Evolutionary conservation across 495 filamentous ascomycete species (phyloP).

Genomic region (Astrocystis sublimbata): DNA sequence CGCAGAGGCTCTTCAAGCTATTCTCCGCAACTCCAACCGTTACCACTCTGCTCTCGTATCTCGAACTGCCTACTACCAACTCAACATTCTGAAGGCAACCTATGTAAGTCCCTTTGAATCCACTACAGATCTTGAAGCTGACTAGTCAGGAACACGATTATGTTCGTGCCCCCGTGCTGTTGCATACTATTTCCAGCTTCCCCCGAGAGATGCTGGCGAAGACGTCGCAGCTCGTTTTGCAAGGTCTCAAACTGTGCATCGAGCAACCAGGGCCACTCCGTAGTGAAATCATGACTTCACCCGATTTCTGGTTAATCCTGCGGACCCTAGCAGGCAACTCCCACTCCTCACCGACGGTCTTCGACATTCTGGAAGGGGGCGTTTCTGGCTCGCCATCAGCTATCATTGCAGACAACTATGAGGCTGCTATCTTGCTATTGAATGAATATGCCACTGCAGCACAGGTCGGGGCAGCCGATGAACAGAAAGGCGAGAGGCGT

Average conservation of each 20-base stretch:
- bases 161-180: slow-evolving; percentile 84
- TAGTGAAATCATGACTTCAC: slow-evolving; percentile 91
- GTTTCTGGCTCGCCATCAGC: slow-evolving; percentile 65
- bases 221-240: slow-evolving; percentile 70
- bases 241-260: slow-evolving; percentile 78
- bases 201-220: slow-evolving; percentile 73
- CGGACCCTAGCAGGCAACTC: slow-evolving; percentile 66
- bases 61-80: slow-evolving; percentile 80
- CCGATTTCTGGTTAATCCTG: slow-evolving; percentile 95
- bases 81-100: slow-evolving; percentile 79
- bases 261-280: slow-evolving; percentile 72
- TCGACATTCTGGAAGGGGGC: slow-evolving; percentile 78
- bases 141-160: slow-evolving; percentile 75
- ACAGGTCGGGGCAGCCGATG: slow-evolving; percentile 73
- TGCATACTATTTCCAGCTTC: slow-evolving; percentile 89
- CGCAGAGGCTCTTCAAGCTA: slow-evolving; percentile 73
- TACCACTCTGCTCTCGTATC: slow-evolving; percentile 81
- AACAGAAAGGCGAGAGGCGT: slow-evolving; percentile 77
- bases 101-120: slow-evolving; percentile 64
- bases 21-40: slow-evolving; percentile 75
- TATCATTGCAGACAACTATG: slow-evolving; percentile 94
- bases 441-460: slow-evolving; percentile 89
- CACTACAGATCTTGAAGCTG: slow-evolving; percentile 5
- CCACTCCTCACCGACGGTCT: slow-evolving; percentile 74
- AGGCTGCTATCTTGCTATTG: slow-evolving; percentile 75